phyloP scores from a whole-genome alignment of 78 protist species.

The Neovahlkampfia damariscottae region DNA sequence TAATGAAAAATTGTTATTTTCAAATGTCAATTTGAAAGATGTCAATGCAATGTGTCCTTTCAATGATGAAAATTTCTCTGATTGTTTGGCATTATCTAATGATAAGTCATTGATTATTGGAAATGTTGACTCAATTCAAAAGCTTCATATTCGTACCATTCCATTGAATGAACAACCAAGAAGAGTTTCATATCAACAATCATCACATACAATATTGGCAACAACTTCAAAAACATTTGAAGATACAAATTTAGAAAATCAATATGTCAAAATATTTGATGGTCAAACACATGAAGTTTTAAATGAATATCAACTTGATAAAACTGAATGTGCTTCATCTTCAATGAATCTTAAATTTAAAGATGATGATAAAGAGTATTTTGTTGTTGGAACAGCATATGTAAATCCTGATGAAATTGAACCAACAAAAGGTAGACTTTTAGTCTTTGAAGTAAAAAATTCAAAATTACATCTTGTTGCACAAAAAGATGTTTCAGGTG shows the following conservation, averaged over 20 bases:
- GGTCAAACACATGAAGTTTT: not conserved
- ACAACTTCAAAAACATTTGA: not conserved
- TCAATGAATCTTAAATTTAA: not conserved
- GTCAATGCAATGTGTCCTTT: slow-evolving; percentile 52
- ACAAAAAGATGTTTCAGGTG: slow-evolving; percentile 8
- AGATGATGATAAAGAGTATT: slow-evolving; percentile 22
- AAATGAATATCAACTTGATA: slow-evolving; percentile 3
- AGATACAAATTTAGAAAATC: not conserved
- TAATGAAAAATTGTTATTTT: slow-evolving; percentile 47
- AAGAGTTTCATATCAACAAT: slow-evolving; percentile 37
- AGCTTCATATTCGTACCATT: slow-evolving; percentile 65
- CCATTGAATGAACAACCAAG: slow-evolving; percentile 70
- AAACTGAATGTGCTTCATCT: not conserved
- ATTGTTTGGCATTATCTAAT: slow-evolving; percentile 63
- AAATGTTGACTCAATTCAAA: slow-evolving; percentile 75
- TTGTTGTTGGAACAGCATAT: slow-evolving; percentile 72
- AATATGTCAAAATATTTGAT: not conserved
- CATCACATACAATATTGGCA: slow-evolving; percentile 1
- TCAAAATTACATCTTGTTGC: slow-evolving; percentile 12
- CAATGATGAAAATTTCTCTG: slow-evolving; percentile 7
- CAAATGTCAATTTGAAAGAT: slow-evolving; percentile 49
- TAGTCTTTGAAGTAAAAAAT: slow-evolving; percentile 32
- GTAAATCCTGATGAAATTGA: slow-evolving; percentile 35
- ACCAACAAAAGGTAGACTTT: slow-evolving; percentile 60
- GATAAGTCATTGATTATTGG: slow-evolving; percentile 38